Evolutionary conservation across 495 filamentous ascomycete species (phyloP), one percentile per base, ranked within the genome.

Genomic region (Aspergillus leporis): DNA sequence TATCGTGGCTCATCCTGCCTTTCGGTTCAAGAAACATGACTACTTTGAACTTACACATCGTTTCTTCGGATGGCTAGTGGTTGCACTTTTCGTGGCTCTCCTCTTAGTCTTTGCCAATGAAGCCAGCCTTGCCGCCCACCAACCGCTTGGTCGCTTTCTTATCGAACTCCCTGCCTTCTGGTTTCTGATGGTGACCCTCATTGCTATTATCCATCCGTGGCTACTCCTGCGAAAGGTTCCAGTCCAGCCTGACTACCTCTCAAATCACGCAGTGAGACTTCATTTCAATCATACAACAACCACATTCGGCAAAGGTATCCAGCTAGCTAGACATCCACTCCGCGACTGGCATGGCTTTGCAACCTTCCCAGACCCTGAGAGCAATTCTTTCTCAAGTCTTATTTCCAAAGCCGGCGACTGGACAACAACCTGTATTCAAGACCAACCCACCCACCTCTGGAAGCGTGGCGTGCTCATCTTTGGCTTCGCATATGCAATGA

Each of bases 331-430:
- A 51, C 69, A 82, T 76, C 77, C 86, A 0, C 72, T 94, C 53
- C 81, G 76, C 13, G 90, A 95, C 77, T 91, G 87, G 82, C 91
- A 95, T 73, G 82, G 87, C 8, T 95, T 95, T 62, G 91, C 90
- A 19, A 87, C 87, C 22, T 90, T 94, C 64, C 84, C 74, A 5
- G 74, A 80, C 55, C 72, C 69, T 6, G 63, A 67, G 14, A 56
- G 66, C 54, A 60, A 78, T 55, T 66, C 63, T 50, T 91, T 89
- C 70, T 90, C 86, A 18, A 75, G 89, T 53, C 74, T 94, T 45
- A 75, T 93, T 47, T 90, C 88, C 59, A 87, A 89, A 65, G 90
- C 90, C 1, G 91, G 91, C n/a, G 90, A 93, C 78, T 95, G 90
- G 89, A 95, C 91, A 12, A 69, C 75, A 36, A 73, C 79, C 41